Base-by-base conservation (phyloP, 768 basidiomycete species). In the Termitomyces sp. region DNA sequence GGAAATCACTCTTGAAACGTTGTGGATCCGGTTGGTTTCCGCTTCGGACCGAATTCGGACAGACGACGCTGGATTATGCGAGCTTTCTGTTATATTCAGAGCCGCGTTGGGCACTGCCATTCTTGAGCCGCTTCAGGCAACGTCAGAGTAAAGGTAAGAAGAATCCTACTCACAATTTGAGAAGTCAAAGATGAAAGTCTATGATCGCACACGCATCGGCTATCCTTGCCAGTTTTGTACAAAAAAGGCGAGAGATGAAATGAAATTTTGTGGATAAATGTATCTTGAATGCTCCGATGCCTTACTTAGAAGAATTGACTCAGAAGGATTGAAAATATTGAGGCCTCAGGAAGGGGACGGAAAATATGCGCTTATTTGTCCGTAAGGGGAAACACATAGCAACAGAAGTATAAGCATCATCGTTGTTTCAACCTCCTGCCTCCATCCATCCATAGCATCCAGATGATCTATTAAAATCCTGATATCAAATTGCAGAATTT, bases 21-120 rank as follows among this genome's bases (percentile, higher is more conserved):
- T 45, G 17, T 30, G 21, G 7, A 30, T 30, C 19, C 42, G 34
- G 43, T 37, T 19, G 30, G 53, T 30, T 52, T 52, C 49, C 30
- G 52, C 39, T 5, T 53, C 51, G 21, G 40, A 30, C 16, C 44
- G 52, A 17, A 25, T 17, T 34, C 34, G 57, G 10, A 55, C 56
- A 17, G 54, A 37, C 48, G 43, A 45, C 40, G 52, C 45, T 45
- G 28, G 46, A 10, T 39, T 27, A 19, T 47, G 21, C 21, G 41
- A 23, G 44, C 23, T 39, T 32, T 55, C 46, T 49, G 46, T 30
- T n/a, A 21, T 47, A 51, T 59, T 57, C 43, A 43, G 17, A 49
- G 52, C 25, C 40, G 48, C 54, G 40, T 61, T 52, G 28, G 52
- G 40, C 32, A 34, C 39, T 42, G 52, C 25, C 39, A 54, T 58